phyloP scores from a whole-genome alignment of 78 protist genomes.

The Chrysochromulina tobinii region DNA sequence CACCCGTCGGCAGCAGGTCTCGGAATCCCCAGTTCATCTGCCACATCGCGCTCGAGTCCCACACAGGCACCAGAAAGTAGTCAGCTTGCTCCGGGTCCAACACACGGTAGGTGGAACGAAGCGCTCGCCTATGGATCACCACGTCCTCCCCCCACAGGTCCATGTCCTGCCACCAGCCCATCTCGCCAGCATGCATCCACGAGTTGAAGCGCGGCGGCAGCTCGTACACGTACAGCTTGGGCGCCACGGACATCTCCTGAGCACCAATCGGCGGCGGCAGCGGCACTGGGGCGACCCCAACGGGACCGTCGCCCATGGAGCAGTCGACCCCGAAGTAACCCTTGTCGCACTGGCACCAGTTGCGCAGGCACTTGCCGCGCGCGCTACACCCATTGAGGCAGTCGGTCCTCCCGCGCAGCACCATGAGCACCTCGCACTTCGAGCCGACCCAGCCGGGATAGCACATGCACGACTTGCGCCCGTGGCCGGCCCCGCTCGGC shows the following conservation, averaged over 20 bases:
- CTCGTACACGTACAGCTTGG: background rate
- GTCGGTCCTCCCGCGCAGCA: too few species aligned
- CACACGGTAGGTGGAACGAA: background rate
- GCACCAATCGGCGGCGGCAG: slow-evolving; percentile 2
- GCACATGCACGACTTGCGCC: too few species aligned
- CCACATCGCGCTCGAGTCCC: background rate
- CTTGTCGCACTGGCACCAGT: background rate
- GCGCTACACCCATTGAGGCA: too few species aligned
- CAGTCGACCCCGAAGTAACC: slow-evolving; percentile 9
- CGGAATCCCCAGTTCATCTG: background rate
- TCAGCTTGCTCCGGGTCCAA: background rate
- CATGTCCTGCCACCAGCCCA: slow-evolving; percentile 20
- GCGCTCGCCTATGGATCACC: background rate
- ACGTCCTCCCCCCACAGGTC: slow-evolving; percentile 26
- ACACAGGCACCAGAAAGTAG: background rate
- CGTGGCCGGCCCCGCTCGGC: background rate
- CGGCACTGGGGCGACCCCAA: background rate
- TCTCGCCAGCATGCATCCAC: background rate
- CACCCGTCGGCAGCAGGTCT: background rate
- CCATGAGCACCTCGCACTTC: too few species aligned
- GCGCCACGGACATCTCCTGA: background rate
- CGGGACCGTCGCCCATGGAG: background rate
- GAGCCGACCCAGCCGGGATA: too few species aligned
- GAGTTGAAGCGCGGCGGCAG: background rate
- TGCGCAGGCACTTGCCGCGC: background rate